Evolutionary conservation across 257 asterid species (phyloP), one percentile per base, ranked within the genome.

Genomic region (Solanum etuberosum): DNA sequence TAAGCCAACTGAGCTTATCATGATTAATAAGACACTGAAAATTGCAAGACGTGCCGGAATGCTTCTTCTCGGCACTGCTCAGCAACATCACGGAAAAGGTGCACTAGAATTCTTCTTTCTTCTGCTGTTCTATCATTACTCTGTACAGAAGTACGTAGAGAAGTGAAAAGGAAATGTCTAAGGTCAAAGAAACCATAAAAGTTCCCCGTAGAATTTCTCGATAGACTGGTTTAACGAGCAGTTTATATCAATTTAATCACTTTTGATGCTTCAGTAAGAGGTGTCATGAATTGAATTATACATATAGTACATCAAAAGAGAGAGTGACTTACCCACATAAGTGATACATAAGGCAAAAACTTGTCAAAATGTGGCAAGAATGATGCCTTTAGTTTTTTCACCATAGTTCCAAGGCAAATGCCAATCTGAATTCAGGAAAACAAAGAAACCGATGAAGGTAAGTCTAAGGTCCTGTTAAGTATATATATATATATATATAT

Each of bases 51-150:
- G 6, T 80, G 80, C 76, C 63, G 65, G 87, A 84, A 84, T 15
- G 59, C 59, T n/a, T 84, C 80, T 84, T 84, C 87, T 84, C 63
- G 27, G 77, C 87, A 84, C 61, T 20, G 74, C 87, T 84, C 87
- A 37, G 87, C 86, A 15, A 65, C 35, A 68, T 84, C 40, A 38
- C 12, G 65, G 3, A 84, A 38, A 84, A 84, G 27, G 20, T 70
- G 74, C 87, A 38, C 54, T 42, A 40, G 31, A 16, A 65, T 16
- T 65, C 42, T 63, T 84, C 80, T 63, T 84, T 40, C 80, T 84
- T 63, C 40, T 40, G 59, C 10, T 38, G 78, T 68, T 84, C 74
- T 63, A 16, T 84, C 78, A 8, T 61, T 61, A 35, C 48, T 84
- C 86, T 84, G 29, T 11, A 37, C 51, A 84, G 34, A 63, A 51